These are phyloP conservation scores for Wickerhamomyces sp. DNA, from an alignment of 1,139 yeast genomes.

Conservation along the genomic window DNA sequence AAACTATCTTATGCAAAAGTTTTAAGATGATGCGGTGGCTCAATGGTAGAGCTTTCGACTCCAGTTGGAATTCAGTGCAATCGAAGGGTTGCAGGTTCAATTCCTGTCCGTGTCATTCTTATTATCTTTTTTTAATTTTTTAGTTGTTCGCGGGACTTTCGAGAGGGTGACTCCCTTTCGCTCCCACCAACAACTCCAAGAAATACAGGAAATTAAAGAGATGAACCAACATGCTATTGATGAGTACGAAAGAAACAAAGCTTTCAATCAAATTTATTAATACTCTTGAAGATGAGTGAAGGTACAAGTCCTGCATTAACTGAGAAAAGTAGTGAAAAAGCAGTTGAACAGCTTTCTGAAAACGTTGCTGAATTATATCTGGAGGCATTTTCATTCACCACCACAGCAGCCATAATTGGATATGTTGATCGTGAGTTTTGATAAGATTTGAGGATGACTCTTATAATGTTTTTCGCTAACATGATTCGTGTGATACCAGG, in stretches of 20 bases:
- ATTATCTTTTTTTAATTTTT: slow-evolving; percentile 14
- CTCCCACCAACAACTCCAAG: too few species aligned
- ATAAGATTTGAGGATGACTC: too few species aligned
- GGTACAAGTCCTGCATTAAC: slow-evolving; percentile 12
- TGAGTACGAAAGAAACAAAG: too few species aligned
- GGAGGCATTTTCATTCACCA: slow-evolving; percentile 80
- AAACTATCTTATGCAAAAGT: too few species aligned
- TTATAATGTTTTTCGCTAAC: not conserved
- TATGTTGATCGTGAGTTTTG: slow-evolving; percentile 69
- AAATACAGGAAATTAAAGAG: not conserved
- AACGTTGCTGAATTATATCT: slow-evolving; percentile 34
- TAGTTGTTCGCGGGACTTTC: not conserved
- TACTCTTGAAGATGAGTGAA: not conserved
- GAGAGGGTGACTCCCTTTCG: not conserved
- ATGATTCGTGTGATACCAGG: slow-evolving; percentile 24
- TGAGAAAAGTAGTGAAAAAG: slow-evolving; percentile 7
- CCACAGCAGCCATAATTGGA: slow-evolving; percentile 94
- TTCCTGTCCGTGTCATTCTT: slow-evolving; percentile 66
- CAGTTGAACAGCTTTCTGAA: slow-evolving; percentile 20
- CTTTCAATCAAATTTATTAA: too few species aligned
- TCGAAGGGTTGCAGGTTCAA: slow-evolving; percentile 76
- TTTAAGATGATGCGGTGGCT: slow-evolving; percentile 60
- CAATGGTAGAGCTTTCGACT: slow-evolving; percentile 88
- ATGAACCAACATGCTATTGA: not conserved
- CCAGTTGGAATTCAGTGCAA: slow-evolving; percentile 46